Evolutionary conservation across 139 green algal species (phyloP).

Genomic region (Desmodesmus armatus): DNA sequence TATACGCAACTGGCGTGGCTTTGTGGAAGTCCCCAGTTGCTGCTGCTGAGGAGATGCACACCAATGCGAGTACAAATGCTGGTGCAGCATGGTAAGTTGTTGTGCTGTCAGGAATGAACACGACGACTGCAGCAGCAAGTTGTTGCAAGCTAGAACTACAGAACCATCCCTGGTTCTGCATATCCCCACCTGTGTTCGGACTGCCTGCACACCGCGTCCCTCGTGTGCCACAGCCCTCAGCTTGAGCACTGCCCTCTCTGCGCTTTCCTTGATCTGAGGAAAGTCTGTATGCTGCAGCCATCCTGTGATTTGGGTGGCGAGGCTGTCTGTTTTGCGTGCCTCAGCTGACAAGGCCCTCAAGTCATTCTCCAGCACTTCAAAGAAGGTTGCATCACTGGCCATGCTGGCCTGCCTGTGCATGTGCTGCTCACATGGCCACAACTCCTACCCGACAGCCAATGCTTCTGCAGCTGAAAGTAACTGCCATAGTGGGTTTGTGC

Average conservation of each 20-base stretch:
- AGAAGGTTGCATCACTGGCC: constrained; percentile 39
- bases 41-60: no score
- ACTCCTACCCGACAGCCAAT: no score
- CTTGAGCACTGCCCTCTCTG: constrained; percentile 73
- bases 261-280: constrained; percentile 76
- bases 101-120: no score
- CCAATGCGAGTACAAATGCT: background rate
- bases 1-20: no score
- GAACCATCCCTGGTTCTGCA: no score
- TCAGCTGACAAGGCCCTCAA: constrained; percentile 68
- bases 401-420: background rate
- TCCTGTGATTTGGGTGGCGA: constrained; percentile 72
- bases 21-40: no score
- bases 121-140: no score
- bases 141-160: background rate
- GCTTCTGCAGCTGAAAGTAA: no score
- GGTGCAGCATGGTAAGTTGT: background rate
- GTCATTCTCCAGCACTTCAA: constrained; percentile 73
- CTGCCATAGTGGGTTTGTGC: no score
- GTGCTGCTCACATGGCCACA: background rate
- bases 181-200: constrained; percentile 58
- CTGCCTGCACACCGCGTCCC: constrained; percentile 47
- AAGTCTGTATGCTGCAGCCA: constrained; percentile 72
- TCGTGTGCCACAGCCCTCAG: constrained; percentile 56
- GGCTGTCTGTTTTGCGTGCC: constrained; percentile 65